These are phyloP conservation scores for Cerrena zonata DNA, from an alignment of 1,284 basidiomycete species.

Conservation along the genomic window DNA sequence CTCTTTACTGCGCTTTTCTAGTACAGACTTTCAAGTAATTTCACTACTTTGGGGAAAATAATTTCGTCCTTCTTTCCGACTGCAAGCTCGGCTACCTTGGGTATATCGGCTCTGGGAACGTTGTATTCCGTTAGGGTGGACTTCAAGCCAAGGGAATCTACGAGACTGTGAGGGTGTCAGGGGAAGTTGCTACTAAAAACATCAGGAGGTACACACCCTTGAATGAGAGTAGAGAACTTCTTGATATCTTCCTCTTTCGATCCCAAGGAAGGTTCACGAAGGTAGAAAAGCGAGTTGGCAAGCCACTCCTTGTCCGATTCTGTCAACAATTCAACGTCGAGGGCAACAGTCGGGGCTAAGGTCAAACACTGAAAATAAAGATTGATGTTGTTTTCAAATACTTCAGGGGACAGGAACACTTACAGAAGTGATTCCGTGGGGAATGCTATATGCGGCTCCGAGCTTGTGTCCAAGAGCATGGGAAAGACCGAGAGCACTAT, in stretches of 20 bases:
- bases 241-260: slow-evolving; percentile 53
- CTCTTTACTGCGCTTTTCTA: too few species aligned
- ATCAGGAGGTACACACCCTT: slow-evolving; percentile 36
- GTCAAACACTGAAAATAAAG: slow-evolving; percentile 58
- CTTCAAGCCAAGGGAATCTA: slow-evolving; percentile 51
- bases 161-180: slow-evolving; percentile 36
- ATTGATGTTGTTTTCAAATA: not conserved
- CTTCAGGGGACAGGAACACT: slow-evolving; percentile 19
- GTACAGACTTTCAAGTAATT: slow-evolving; percentile 46
- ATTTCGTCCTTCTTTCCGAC: slow-evolving; percentile 38
- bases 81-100: slow-evolving; percentile 45
- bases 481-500: slow-evolving; percentile 64
- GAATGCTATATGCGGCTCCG: slow-evolving; percentile 71
- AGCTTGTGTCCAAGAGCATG: slow-evolving; percentile 73
- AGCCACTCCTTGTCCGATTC: slow-evolving; percentile 55
- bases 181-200: too few species aligned
- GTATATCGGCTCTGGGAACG: slow-evolving; percentile 50
- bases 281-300: slow-evolving; percentile 49
- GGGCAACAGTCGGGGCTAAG: slow-evolving; percentile 54
- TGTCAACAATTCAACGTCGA: slow-evolving; percentile 52
- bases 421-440: slow-evolving; percentile 78
- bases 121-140: slow-evolving; percentile 53
- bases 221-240: slow-evolving; percentile 48
- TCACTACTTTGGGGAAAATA: slow-evolving; percentile 34
- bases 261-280: slow-evolving; percentile 54